Percentiles rank a stretch among this genome's conserved stretches.
Conservation (phyloP, 2,329 filamentous ascomycete genomes). For the Cercospora zeina region DNA sequence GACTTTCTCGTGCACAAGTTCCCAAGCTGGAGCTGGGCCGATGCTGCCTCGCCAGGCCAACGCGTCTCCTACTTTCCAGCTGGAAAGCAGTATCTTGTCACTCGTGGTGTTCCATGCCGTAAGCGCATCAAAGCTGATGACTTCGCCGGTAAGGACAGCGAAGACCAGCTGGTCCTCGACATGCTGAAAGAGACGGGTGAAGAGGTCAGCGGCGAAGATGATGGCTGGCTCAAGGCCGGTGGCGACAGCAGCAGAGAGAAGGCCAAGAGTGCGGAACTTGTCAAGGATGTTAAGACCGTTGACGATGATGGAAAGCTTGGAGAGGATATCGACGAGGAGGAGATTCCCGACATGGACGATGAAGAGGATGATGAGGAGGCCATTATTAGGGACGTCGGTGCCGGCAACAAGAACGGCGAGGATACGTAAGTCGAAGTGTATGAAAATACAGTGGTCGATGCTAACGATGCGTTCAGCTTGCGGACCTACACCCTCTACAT, state of each 20-base stretch:
- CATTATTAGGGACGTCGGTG: constrained; percentile 76
- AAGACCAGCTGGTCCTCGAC: constrained; percentile 82
- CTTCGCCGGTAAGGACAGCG: constrained; percentile 83
- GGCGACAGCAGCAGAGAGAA: constrained; percentile 64
- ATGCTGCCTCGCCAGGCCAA: constrained; percentile 77
- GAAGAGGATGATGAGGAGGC: constrained; percentile 92
- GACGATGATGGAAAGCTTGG: constrained; percentile 86
- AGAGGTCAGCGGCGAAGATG: constrained; percentile 61
- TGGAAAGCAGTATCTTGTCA: constrained; percentile 93
- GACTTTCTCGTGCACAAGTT: constrained; percentile 99
- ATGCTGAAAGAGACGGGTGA: constrained; percentile 60
- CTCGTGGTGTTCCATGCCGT: constrained; percentile 90
- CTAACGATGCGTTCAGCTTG: constrained; percentile 49
- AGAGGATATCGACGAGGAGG: constrained; percentile 72
- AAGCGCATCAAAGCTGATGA: constrained; percentile 78
- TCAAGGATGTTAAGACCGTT: constrained; percentile 81
- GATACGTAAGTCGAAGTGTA: constrained; percentile 53
- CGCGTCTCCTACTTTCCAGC: constrained; percentile 78
- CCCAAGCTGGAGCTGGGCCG: constrained; percentile 95
- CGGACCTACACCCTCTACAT: constrained; percentile 99
- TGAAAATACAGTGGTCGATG: background rate
- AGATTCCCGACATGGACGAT: constrained; percentile 98
- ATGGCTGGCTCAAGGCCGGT: constrained; percentile 89
- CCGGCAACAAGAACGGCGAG: constrained; percentile 47
- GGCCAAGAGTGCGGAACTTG: constrained; percentile 58